Conservation (phyloP, 2,329 filamentous ascomycete species). For the Helotiales sp. region DNA sequence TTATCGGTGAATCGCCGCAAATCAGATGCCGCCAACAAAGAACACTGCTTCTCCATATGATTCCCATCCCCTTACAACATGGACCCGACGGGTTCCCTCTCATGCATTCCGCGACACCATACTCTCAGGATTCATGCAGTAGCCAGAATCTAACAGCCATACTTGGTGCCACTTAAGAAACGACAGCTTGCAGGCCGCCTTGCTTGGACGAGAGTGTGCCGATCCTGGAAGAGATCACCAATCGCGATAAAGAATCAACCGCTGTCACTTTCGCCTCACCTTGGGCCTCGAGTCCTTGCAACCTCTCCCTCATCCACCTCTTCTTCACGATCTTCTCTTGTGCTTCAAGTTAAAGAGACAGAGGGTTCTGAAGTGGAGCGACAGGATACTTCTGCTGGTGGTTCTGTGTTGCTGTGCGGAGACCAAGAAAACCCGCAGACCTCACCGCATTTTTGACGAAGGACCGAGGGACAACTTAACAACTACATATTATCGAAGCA, state of each 20-base stretch:
- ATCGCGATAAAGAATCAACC: conserved; percentile 24
- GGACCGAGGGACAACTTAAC: conserved; percentile 1
- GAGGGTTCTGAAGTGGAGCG: not conserved
- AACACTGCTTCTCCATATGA: not conserved
- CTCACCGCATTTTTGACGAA: conserved; percentile 20
- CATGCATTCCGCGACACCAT: conserved; percentile 15
- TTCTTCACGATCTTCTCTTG: conserved; percentile 6
- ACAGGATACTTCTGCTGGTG: not conserved
- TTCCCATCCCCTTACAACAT: not conserved
- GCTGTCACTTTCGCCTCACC: conserved; percentile 15
- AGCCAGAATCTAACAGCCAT: conserved; percentile 5
- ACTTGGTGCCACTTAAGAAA: conserved; percentile 22
- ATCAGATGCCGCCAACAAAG: conserved; percentile 10
- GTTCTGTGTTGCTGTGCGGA: conserved; percentile 12
- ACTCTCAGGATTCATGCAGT: conserved; percentile 4
- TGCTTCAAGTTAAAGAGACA: conserved; percentile 9
- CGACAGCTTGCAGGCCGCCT: conserved; percentile 22
- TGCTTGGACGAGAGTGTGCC: conserved; percentile 20
- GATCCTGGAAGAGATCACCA: conserved; percentile 18
- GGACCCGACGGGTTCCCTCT: not conserved
- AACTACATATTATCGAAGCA: conserved; percentile 21
- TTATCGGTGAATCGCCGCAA: not conserved
- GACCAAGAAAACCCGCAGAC: conserved; percentile 9
- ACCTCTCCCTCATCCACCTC: not conserved
- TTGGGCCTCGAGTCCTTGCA: not conserved